Evolutionary conservation across 2,329 filamentous ascomycete genomes (phyloP), one percentile per base, ranked within the genome.

Genomic region (Juglanconis oblonga): DNA sequence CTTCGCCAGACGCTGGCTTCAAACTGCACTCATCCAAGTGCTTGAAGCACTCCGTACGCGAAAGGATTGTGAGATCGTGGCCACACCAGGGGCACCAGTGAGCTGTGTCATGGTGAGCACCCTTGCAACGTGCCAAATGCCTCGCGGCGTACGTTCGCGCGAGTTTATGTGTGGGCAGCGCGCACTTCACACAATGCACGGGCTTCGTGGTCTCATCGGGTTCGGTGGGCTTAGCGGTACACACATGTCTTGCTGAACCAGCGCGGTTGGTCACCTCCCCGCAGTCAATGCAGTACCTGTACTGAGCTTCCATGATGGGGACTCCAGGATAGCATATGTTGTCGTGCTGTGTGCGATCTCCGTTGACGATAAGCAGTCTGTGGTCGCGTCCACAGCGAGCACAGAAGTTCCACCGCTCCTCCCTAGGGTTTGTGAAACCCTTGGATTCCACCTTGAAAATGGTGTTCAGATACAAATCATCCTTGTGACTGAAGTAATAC

Each of bases 81-180:
- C 64, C 64, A 42, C 64, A 65, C 64, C 64, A 65, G 10, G 64
- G 59, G 55, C 64, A 65, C 53, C 55, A 64, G 40, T 44, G 55
- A 13, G 51, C 51, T 7, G 48, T 13, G 1, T 11, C 38, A 3
- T 35, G 40, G 31, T 42, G 36, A n/a, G 40, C 38, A 7, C 59
- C 36, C 59, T 62, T 61, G 59, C 64, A 65, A 59, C 54, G 42
- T 4, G 56, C 49, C 2, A 54, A 31, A 50, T 65, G 64, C 36
- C 44, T 55, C 51, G 36, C 32, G 42, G 35, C 52, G 42, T 65
- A 65, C 10, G 36, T 33, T 8, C 24, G 10, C 14, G 58, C 38
- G 59, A 62, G 54, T 36, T 13, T 14, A 11, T 54, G 59, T 24
- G 45, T 55, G 10, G 38, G 50, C 11, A 64, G 50, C 29, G 59